A percentile compares a stretch with the other conserved stretches of the same genome.
Evolutionary conservation across 129 eudicot species (phyloP).

Genomic region (Lactuca sativa): DNA sequence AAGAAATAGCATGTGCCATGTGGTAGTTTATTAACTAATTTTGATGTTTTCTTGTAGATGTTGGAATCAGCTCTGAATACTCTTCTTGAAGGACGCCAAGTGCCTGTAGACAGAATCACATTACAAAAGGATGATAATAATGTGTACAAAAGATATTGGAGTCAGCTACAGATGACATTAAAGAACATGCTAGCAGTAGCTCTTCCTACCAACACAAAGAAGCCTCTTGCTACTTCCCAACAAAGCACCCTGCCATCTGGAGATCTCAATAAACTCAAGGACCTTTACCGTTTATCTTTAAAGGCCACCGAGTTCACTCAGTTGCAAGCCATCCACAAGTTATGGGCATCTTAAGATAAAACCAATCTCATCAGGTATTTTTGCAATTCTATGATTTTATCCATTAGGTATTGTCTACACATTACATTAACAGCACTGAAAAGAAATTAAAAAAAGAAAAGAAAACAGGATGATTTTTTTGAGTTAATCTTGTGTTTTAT

Average conservation of each 20-base stretch:
- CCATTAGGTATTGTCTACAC: not conserved
- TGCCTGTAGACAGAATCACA: constrained; percentile 39
- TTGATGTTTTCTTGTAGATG: constrained; percentile 40
- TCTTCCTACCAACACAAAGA: constrained; percentile 46
- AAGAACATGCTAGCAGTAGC: constrained; percentile 62
- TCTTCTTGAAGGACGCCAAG: constrained; percentile 80
- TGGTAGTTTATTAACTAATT: not conserved
- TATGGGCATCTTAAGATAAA: constrained; percentile 48
- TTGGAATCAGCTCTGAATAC: constrained; percentile 68
- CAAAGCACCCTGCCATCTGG: constrained; percentile 46
- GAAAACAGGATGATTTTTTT: too few species aligned
- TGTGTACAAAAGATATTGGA: constrained; percentile 68
- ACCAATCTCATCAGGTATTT: not conserved
- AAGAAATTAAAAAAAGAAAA: too few species aligned
- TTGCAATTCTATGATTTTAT: too few species aligned
- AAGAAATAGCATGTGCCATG: too few species aligned
- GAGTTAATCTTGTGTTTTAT: constrained; percentile 19
- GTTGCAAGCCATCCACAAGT: constrained; percentile 58
- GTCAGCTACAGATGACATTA: constrained; percentile 68
- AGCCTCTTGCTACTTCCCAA: constrained; percentile 33
- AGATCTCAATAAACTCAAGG: constrained; percentile 63
- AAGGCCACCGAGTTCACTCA: constrained; percentile 68
- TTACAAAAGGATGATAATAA: constrained; percentile 25
- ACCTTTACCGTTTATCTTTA: constrained; percentile 81
- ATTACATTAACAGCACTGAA: not conserved